Evolutionary conservation across 495 filamentous ascomycete genomes (phyloP).

Genomic region (Rhypophila decipiens): DNA sequence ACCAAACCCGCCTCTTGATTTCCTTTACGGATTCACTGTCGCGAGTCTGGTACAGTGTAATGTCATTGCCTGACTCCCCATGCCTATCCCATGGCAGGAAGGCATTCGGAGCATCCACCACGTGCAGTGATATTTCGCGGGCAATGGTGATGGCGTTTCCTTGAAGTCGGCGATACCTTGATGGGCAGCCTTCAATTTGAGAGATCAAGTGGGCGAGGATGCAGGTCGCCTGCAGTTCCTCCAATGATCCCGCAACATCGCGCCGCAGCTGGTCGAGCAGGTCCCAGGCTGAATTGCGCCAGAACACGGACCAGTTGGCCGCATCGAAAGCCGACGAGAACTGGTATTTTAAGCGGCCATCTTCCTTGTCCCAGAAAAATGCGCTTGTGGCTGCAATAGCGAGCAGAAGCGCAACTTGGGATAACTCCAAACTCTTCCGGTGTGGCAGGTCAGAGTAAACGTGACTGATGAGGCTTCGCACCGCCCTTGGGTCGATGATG

Average conservation of each 20-base stretch:
- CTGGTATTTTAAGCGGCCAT: neutral
- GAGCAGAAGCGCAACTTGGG: constrained; percentile 36
- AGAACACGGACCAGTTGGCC: constrained; percentile 21
- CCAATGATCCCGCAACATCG: constrained; percentile 13
- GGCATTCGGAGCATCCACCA: constrained; percentile 30
- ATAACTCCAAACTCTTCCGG: constrained; percentile 15
- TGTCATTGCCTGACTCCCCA: neutral
- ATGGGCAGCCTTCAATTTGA: constrained; percentile 36
- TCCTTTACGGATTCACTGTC: constrained; percentile 28
- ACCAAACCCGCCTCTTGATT: constrained; percentile 44
- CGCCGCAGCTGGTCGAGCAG: constrained; percentile 26
- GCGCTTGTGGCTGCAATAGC: constrained; percentile 39
- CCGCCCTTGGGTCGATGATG: constrained; percentile 1
- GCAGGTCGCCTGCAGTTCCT: constrained; percentile 38
- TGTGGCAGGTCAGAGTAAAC: constrained; percentile 20
- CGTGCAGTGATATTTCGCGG: constrained; percentile 36
- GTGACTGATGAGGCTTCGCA: constrained; percentile 26
- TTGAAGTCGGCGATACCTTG: constrained; percentile 27
- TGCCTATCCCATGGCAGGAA: neutral
- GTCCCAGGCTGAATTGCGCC: constrained; percentile 33
- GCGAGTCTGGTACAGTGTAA: neutral
- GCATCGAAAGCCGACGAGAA: constrained; percentile 19
- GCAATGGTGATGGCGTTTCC: constrained; percentile 25
- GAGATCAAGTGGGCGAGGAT: constrained; percentile 33
- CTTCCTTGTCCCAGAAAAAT: constrained; percentile 26